Evolutionary conservation across 192 early-diverging fungal species (phyloP), one percentile per base, ranked within the genome.

Genomic region (Backusella liffmaniae): DNA sequence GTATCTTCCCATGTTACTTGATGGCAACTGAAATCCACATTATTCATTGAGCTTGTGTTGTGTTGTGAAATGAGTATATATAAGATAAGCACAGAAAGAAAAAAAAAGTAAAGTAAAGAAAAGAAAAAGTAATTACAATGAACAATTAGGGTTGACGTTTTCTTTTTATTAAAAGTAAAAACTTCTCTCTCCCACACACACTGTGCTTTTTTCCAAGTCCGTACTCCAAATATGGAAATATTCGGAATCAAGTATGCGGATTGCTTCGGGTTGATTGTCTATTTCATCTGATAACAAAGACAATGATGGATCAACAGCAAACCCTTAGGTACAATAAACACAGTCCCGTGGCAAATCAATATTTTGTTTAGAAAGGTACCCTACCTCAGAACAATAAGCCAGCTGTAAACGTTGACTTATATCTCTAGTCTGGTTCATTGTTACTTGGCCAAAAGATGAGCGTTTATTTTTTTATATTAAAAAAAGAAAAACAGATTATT

Each of bases 1-100:
- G 78, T 79, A 44, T 79, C 78, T 51, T 49, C 51, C 74, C 79
- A 76, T 59, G 44, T 46, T 18, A 76, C 70, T 67, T 72, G 41
- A 66, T 75, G 44, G 41, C 32, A 69, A 42, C 62, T 51, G 0
- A 41, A n/a, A 15, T 66, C 66, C 9, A 62, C 23, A 62, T 29
- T 62, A 29, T 62, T 36, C 34, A 13, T 53, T 69, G 41, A 67
- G 29, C 30, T 32, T 32, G 15, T 3, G 30, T 67, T 35, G 13
- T 49, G 16, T 9, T 46, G n/a, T 59, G 53, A 12, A 59, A 10
- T 59, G 2, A 18, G 46, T 15, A 23, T 16, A 8, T 53, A 6
- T 53, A 16, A 21, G 7, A 21, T 32, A 32, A 32, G 2, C 30
- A 32, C 2, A 21, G 18, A 53, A 18, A 53, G 8, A 26, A 26